Percentiles rank a stretch among this genome's conserved stretches.
Conservation (phyloP, 352 stramenopile species). For the Salisapilia sapeloensis region DNA sequence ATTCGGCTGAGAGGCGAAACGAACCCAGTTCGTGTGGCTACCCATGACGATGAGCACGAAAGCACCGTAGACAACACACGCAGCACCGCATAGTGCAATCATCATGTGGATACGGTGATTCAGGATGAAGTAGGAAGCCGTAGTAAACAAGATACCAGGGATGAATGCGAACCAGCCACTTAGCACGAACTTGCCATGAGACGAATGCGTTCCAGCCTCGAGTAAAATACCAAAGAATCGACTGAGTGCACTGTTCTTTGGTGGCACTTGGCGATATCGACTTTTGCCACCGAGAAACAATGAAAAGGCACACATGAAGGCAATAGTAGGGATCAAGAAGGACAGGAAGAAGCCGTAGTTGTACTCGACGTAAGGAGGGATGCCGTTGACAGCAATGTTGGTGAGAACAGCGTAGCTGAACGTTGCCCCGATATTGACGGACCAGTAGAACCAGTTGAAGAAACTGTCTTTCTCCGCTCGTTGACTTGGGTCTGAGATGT, state of each 20-base stretch:
- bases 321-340: conserved; percentile 69
- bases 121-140: conserved; percentile 60
- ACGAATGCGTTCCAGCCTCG: conserved; percentile 33
- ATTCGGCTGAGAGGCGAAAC: conserved; percentile 19
- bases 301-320: conserved; percentile 59
- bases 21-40: conserved; percentile 41
- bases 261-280: conserved; percentile 46
- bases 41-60: conserved; percentile 51
- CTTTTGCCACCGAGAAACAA: conserved; percentile 63
- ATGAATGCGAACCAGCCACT: conserved; percentile 51
- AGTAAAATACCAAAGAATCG: conserved; percentile 54
- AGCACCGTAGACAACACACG: conserved; percentile 42
- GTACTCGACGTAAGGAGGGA: conserved; percentile 63
- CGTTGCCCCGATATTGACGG: conserved; percentile 84
- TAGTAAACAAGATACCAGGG: conserved; percentile 62
- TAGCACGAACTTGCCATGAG: conserved; percentile 48
- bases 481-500: conserved; percentile 48
- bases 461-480: conserved; percentile 74
- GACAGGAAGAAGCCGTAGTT: conserved; percentile 80
- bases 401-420: conserved; percentile 84
- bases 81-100: conserved; percentile 31
- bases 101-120: conserved; percentile 33
- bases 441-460: conserved; percentile 91
- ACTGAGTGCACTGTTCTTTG: conserved; percentile 57
- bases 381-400: conserved; percentile 81